Evolutionary conservation across 306 rosid species (phyloP), one percentile per base, ranked within the genome.

Genomic region (Dryas drummondii): DNA sequence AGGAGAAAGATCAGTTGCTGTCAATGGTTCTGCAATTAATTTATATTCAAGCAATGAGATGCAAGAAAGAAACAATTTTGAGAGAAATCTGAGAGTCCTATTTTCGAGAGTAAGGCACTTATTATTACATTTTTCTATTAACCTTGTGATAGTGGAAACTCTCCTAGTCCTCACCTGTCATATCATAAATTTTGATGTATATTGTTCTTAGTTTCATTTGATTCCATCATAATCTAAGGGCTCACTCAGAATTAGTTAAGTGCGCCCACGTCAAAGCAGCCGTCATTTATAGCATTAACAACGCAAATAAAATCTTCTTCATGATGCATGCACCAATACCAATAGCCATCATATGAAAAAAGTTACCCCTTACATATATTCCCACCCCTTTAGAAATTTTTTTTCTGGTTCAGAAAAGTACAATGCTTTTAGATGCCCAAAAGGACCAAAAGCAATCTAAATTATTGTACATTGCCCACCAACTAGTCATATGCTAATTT

Each of bases 21-120:
- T 85, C 77, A 91, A 82, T 27, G 98, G 97, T 86, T 85, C 98
- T 93, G 87, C 79, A 85, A 67, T 82, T 77, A 75, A 73, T 50
- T 76, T 66, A 72, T 16, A 74, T 72, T 71, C 69, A 74, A 56
- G 71, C 50, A 42, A 79, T 70, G 63, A 76, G 66, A 52, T 57
- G 44, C 53, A 16, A 68, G 26, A 42, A 70, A 9, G 41, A 54
- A 78, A 70, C 26, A 55, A 46, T 59, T 9, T 26, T 37, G 67
- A 52, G 49, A 69, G 58, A 19, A 64, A 76, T 46, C n/a, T 67
- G 52, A 50, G 53, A 45, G 40, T 66, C 32, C 53, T 17, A 66
- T 44, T 17, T 51, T 47, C 19, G 15, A 69, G 73, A 50, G 47
- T 51, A 9, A 37, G 48, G 8, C 5, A 37, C 48, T 51, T 51